Evolutionary conservation across 352 stramenopile species (phyloP), one percentile per base, ranked within the genome.

Genomic region (Pythium rishiriense): DNA sequence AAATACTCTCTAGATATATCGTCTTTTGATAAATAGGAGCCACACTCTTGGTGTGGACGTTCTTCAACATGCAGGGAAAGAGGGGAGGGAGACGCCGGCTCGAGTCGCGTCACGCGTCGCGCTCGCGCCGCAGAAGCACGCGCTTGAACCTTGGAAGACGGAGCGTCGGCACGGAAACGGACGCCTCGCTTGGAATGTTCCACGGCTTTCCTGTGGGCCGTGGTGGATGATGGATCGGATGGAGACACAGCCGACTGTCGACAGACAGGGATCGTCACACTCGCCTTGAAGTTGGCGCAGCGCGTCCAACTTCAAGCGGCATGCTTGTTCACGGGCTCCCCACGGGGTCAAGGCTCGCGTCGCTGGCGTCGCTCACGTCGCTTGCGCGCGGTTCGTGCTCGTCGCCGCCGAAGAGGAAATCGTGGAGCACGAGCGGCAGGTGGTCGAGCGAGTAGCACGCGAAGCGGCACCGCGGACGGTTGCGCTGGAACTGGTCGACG

Each of bases 391-490:
- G 55, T 14, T 61, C 31, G 19, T 58, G 17, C 29, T 58, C 51
- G 11, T 57, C 41, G 17, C 21, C 11, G n/a, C 56, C 64, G 7
- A 65, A 33, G 43, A 70, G 45, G 35, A 70, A 66, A 17, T 58
- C 35, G 49, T 54, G 17, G 9, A 90, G 58, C n/a, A 90, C 41
- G 21, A 67, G 58, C 4, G 76, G 75, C 37, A 90, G 58, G 46
- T 84, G 71, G 42, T 76, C 66, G 45, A 79, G 66, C 7, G 67
- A 70, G 41, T 85, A 69, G 35, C 81, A 90, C 54, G 74, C 73
- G 28, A 69, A 65, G 22, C 73, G 70, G 49, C 74, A 78, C 62
- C 77, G 73, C 21, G 74, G 73, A 12, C 86, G 73, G 29, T 69
- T 71, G 28, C 78, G 43, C 28, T 58, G 64, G 45, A 87, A 85